Evolutionary conservation across 371 early-diverging fungal genomes (phyloP).

Genomic region (Mortierella sp.): DNA sequence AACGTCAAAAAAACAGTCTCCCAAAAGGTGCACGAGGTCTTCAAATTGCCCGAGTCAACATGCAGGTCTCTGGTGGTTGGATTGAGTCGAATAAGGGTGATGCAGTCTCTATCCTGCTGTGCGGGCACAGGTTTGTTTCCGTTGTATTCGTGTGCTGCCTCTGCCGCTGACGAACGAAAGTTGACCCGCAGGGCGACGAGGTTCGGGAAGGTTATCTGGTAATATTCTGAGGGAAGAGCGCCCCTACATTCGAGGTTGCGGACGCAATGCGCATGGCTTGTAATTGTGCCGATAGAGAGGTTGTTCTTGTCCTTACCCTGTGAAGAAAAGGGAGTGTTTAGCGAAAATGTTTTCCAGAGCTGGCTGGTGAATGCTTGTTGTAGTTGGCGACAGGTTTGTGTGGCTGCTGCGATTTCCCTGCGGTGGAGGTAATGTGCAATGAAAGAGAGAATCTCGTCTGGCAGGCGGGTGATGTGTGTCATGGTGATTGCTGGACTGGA

Average conservation of each 20-base stretch:
- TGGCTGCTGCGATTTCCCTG: neutral
- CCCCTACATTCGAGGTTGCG: neutral
- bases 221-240: neutral
- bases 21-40: neutral
- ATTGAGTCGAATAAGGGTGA: neutral
- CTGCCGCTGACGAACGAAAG: neutral
- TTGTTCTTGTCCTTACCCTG: neutral
- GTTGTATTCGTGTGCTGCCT: too few species aligned
- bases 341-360: neutral
- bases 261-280: neutral
- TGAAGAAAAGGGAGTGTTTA: neutral
- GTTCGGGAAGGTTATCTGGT: neutral
- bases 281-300: neutral
- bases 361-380: neutral
- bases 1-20: neutral
- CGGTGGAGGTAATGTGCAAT: neutral
- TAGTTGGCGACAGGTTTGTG: neutral
- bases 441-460: neutral
- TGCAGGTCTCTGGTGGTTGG: neutral
- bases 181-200: neutral
- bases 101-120: neutral
- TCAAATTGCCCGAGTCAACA: neutral
- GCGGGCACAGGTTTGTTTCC: neutral
- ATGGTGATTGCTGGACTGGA: neutral
- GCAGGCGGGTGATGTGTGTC: conserved; percentile 1